These are phyloP conservation scores for Rhodotorula sp. DNA, from an alignment of 1,284 basidiomycete genomes.

Conservation along the genomic window DNA sequence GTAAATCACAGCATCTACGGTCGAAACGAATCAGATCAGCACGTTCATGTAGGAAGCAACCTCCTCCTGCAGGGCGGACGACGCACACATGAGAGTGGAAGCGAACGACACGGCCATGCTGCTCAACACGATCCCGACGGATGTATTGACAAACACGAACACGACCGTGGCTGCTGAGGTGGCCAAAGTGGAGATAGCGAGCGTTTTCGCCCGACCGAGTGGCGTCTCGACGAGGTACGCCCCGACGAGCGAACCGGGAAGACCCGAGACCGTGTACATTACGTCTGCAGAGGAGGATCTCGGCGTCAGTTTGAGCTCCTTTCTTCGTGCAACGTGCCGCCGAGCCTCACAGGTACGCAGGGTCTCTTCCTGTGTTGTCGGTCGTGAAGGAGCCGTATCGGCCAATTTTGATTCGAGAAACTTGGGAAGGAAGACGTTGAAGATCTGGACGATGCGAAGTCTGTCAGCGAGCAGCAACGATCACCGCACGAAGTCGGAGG, in stretches of 20 bases:
- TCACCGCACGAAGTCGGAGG: not conserved
- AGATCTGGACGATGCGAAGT: conserved; percentile 63
- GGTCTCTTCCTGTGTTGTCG: conserved; percentile 28
- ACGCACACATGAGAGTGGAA: conserved; percentile 86
- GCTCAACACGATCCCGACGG: conserved; percentile 67
- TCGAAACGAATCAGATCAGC: not conserved
- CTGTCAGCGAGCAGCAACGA: rapidly evolving
- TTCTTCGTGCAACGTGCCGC: not conserved
- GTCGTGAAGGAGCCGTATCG: not conserved
- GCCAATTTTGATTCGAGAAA: conserved; percentile 65
- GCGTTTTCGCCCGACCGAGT: conserved; percentile 70
- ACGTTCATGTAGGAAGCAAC: not conserved
- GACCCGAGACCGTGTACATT: conserved; percentile 19
- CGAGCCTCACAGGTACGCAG: conserved; percentile 52
- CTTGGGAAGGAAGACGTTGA: conserved; percentile 93
- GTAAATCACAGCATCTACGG: conserved; percentile 42
- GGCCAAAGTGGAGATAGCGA: conserved; percentile 75
- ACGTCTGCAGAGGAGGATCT: conserved; percentile 20
- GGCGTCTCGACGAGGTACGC: conserved; percentile 80
- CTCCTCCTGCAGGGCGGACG: not conserved
- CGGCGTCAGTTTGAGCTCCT: not conserved
- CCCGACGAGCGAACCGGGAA: conserved; percentile 62
- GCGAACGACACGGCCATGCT: conserved; percentile 77
- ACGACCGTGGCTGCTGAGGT: conserved; percentile 74
- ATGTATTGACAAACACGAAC: conserved; percentile 65